These are phyloP conservation scores for Lentinula edodes DNA, from an alignment of 768 basidiomycete genomes.

Conservation along the genomic window DNA sequence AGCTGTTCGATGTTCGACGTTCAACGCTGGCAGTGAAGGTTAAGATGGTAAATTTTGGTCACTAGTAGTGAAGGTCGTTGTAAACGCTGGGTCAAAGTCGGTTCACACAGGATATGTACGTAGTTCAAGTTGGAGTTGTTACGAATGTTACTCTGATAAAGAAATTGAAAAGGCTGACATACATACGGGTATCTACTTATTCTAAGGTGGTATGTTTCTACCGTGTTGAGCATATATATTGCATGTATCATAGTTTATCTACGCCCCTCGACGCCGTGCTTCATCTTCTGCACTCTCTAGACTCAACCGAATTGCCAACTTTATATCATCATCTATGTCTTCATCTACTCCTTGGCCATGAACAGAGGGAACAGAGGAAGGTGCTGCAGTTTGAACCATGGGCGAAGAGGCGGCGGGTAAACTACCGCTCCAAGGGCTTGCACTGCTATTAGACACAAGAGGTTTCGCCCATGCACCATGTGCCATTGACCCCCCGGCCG, in stretches of 20 bases:
- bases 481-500: neutral
- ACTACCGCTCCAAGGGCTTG: neutral
- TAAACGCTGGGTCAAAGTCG: too few relatives aligned
- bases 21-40: too few relatives aligned
- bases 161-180: too few relatives aligned
- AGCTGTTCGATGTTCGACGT: too few relatives aligned
- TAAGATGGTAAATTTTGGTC: too few relatives aligned
- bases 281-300: conserved; percentile 41
- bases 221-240: too few relatives aligned
- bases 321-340: conserved; percentile 51
- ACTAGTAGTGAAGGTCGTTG: too few relatives aligned
- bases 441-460: neutral
- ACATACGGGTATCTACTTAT: too few relatives aligned
- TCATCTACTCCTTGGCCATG: neutral
- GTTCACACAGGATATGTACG: too few relatives aligned
- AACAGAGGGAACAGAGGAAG: neutral
- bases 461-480: conserved; percentile 2
- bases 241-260: neutral
- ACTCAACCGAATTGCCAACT: conserved; percentile 63
- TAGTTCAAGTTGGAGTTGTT: too few relatives aligned
- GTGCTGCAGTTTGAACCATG: neutral
- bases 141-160: too few relatives aligned
- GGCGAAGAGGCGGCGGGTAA: neutral
- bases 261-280: conserved; percentile 31
- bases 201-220: too few relatives aligned